These are phyloP conservation scores for Durusdinium trenchii DNA, from an alignment of 73 alveolate species.

Conservation along the genomic window DNA sequence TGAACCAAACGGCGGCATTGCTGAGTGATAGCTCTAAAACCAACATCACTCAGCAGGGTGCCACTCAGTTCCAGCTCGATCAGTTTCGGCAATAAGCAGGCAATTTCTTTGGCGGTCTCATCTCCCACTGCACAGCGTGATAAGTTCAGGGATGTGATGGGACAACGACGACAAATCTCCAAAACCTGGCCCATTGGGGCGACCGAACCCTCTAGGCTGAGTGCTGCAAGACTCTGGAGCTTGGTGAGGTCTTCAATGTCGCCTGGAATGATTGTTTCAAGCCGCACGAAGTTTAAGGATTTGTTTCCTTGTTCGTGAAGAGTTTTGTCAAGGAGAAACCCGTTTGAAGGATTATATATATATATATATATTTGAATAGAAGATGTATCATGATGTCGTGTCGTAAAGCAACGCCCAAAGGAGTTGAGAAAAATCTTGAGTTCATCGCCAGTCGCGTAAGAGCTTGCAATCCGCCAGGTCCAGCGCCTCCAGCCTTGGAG, in stretches of 20 bases:
- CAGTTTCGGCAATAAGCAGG: conserved; percentile 7
- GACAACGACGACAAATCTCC: conserved; percentile 42
- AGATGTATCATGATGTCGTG: too few species aligned
- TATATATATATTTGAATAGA: too few species aligned
- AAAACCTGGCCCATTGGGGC: conserved; percentile 52
- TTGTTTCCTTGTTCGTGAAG: too few species aligned
- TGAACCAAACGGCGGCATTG: conserved; percentile 54
- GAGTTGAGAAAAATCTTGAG: too few species aligned
- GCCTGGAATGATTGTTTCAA: too few species aligned
- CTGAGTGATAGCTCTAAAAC: conserved; percentile 15
- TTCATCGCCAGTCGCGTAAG: background rate
- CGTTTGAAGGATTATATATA: too few species aligned
- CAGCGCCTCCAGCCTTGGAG: conserved; percentile 27
- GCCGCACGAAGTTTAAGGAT: too few species aligned
- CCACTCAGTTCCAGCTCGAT: conserved; percentile 65
- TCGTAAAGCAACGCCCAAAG: too few species aligned
- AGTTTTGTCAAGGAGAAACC: too few species aligned
- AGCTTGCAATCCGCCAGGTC: conserved; percentile 48
- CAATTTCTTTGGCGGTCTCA: background rate
- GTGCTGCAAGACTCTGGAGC: conserved; percentile 26
- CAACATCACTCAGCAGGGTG: conserved; percentile 38
- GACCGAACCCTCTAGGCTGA: conserved; percentile 24
- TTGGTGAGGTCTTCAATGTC: background rate
- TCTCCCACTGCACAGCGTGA: conserved; percentile 56
- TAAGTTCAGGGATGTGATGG: conserved; percentile 31